Conservation (phyloP, 768 basidiomycete species). For the Lactarius sanguifluus region DNA sequence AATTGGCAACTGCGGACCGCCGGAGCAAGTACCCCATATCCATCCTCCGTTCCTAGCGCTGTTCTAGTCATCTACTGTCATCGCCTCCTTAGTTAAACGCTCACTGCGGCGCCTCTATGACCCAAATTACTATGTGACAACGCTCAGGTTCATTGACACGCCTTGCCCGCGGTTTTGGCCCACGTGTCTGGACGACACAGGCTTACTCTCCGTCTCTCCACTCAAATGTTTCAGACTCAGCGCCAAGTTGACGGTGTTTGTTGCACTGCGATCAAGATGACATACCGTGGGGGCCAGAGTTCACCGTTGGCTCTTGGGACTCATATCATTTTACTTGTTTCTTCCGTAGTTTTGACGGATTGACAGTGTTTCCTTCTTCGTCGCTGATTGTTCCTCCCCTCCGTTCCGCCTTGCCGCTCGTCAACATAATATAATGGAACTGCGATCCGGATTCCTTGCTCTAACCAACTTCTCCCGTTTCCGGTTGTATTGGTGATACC, state of each 20-base stretch:
- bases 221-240: constrained; percentile 13
- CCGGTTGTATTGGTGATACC: neutral
- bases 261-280: constrained; percentile 18
- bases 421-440: constrained; percentile 12
- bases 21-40: neutral
- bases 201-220: constrained; percentile 2
- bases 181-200: neutral
- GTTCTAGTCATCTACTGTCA: constrained; percentile 18
- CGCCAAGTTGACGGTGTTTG: constrained; percentile 7
- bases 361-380: neutral
- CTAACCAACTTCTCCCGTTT: constrained; percentile 3
- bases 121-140: neutral
- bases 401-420: constrained; percentile 11
- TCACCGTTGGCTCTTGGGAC: constrained; percentile 6
- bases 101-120: neutral
- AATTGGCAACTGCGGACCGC: neutral
- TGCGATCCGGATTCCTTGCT: neutral
- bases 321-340: constrained; percentile 16
- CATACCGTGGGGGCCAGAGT: constrained; percentile 12
- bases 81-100: neutral
- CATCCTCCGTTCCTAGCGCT: constrained; percentile 19
- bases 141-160: neutral
- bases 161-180: neutral
- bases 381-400: neutral
- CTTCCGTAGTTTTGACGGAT: constrained; percentile 1